These are phyloP conservation scores for Adenanthera pavonina DNA, from an alignment of 306 rosid species.

Conservation along the genomic window DNA sequence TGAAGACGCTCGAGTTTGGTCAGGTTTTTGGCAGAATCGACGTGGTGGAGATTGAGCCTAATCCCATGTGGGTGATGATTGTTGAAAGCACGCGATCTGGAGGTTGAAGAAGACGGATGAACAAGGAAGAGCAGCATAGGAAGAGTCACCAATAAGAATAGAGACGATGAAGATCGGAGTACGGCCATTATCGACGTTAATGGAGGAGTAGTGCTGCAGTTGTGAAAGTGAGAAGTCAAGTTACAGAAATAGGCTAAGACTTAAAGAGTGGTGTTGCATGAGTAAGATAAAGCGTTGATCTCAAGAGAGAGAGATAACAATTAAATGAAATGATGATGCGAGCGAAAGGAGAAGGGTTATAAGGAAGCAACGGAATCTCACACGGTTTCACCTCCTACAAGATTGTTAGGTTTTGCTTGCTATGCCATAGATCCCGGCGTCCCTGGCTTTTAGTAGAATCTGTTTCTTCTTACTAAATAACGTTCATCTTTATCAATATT, in stretches of 20 bases:
- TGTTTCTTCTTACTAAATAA: background rate
- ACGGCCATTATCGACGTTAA: constrained; percentile 40
- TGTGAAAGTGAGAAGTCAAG: background rate
- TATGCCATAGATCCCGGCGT: background rate
- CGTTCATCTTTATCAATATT: too few relatives aligned
- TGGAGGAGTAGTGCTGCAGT: background rate
- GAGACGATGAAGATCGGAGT: background rate
- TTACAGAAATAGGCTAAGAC: background rate
- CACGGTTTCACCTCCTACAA: constrained; percentile 23
- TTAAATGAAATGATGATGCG: too few relatives aligned
- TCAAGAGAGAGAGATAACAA: background rate
- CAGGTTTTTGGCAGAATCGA: constrained; percentile 69
- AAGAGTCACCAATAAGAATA: constrained; percentile 19
- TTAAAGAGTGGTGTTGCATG: background rate
- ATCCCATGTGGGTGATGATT: constrained; percentile 41
- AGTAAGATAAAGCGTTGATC: background rate
- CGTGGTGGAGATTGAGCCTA: constrained; percentile 62
- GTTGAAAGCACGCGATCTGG: constrained; percentile 40
- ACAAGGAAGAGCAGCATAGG: constrained; percentile 28
- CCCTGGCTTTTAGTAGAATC: background rate
- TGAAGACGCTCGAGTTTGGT: constrained; percentile 74
- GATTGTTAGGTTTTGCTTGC: background rate
- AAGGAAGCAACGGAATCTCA: background rate
- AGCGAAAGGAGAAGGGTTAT: too few relatives aligned
- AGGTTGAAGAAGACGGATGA: constrained; percentile 53